Conservation (phyloP, 2,329 filamentous ascomycete species). For the Cephalotrichum gorgonifer region DNA sequence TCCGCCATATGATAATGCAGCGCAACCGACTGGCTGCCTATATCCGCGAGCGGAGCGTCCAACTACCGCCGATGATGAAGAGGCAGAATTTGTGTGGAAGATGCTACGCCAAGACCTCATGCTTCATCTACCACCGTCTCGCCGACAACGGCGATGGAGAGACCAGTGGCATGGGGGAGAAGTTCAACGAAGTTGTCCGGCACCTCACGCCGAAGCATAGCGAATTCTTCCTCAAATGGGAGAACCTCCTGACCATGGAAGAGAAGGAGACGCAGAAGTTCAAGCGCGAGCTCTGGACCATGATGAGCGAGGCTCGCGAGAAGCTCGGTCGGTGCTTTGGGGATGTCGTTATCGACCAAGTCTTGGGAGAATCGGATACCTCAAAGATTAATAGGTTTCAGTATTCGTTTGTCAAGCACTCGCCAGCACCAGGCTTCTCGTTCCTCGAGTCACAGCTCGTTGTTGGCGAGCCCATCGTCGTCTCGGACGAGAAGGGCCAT, state of each 20-base stretch:
- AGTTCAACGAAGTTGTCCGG: constrained; percentile 71
- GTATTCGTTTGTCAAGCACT: constrained; percentile 74
- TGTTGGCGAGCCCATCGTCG: constrained; percentile 84
- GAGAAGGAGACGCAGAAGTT: constrained; percentile 84
- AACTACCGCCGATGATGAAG: constrained; percentile 78
- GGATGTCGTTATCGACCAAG: constrained; percentile 57
- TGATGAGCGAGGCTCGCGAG: constrained; percentile 82
- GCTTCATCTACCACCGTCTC: constrained; percentile 89
- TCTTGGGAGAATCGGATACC: constrained; percentile 49
- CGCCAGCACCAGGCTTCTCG: constrained; percentile 53
- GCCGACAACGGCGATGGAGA: constrained; percentile 75
- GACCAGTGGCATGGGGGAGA: constrained; percentile 67
- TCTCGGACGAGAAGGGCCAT: constrained; percentile 90
- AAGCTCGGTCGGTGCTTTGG: constrained; percentile 83
- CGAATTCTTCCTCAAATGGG: constrained; percentile 91
- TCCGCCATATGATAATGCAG: constrained; percentile 94
- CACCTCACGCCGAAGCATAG: constrained; percentile 67
- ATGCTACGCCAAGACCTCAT: constrained; percentile 85
- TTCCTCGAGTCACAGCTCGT: constrained; percentile 86
- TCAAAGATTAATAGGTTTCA: constrained; percentile 85
- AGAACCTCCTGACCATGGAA: constrained; percentile 84
- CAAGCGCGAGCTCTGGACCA: constrained; percentile 88
- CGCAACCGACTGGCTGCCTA: constrained; percentile 83
- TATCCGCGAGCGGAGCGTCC: constrained; percentile 66
- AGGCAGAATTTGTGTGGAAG: constrained; percentile 71